Evolutionary conservation across 2,329 filamentous ascomycete species (phyloP), one percentile per base, ranked within the genome.

Genomic region (Aspergillus carbonarius): DNA sequence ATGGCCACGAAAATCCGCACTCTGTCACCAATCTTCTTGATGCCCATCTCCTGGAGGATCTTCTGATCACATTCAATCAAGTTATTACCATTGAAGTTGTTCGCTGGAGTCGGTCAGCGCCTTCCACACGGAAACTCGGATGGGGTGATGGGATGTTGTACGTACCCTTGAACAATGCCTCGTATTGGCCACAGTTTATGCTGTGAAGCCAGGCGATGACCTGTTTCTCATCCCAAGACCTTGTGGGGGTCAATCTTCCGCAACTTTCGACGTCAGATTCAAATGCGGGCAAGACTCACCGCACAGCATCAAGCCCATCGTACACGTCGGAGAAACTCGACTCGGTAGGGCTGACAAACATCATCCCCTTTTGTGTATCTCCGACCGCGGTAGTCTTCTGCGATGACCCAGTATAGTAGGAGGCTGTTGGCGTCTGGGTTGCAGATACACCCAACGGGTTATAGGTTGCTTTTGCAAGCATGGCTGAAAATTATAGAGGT

Each of bases 51-150:
- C 76, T 96, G 96, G 63, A 99, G 83, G 40, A 96, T 92, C 57
- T 92, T 89, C 81, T 96, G 96, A 76, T 99, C 95, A 83, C 97
- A 93, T 78, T 99, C 95, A 67, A 99, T 83, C 46, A 99, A 82
- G 72, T 96, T 97, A 78, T 97, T 92, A 69, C 95, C 95, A 72
- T 95, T 99, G 80, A 99, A 97, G 76, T 98, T 91, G 75, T 99
- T 96, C 72, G 88, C 83, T 85, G 35, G 6, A 60, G 25, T 53
- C 10, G 5, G 40, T 61, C 44, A 66, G 69, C 72, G 40, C 73
- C 37, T 51, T 17, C 42, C 18, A 17, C 54, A 54, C 55, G 46
- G 60, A 50, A 30, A 42, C 35, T n/a, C 18, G n/a, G 44, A 8
- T 18, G 35, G 30, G 13, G 18, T 20, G 5, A 18, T 27, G n/a